Evolutionary conservation across 139 green algal species (phyloP), one percentile per base, ranked within the genome.

Genomic region (Chlorella sp.): DNA sequence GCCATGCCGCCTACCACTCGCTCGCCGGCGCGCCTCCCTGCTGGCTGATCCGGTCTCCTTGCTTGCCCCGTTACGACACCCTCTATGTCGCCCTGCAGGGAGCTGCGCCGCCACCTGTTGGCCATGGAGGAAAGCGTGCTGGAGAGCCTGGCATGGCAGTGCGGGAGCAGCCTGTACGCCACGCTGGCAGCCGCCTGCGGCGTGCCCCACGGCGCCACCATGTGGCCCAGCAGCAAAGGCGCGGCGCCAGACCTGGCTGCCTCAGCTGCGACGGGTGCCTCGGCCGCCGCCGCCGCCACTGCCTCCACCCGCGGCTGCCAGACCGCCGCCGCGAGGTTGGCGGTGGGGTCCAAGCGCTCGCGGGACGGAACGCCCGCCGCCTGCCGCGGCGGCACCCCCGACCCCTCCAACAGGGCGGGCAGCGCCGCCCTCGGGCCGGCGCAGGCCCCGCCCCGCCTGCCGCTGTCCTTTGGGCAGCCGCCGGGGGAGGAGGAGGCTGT

Each of bases 21-120:
- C 59, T 66, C 2, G 3, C 61, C 35, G 8, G 2, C 61, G 17
- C 17, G 36, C 12, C 17, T 8, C n/a, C 25, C 64, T 56, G 36
- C n/a, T 58, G 27, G 11, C 41, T 45, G 38, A n/a, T 29, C 2
- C 29, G 29, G 27, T 31, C 23, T 33, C 8, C 33, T 15, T 65
- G n/a, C n/a, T n/a, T n/a, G n/a, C n/a, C n/a, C n/a, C n/a, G n/a
- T n/a, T n/a, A n/a, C n/a, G n/a, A n/a, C 11, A 11, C n/a, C n/a
- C n/a, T n/a, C 14, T 27, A 46, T 21, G 38, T 29, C 25, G 17
- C 5, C 53, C 2, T 63, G 69, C 46, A 80, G 80, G 31, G 90
- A 94, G 56, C 67, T 96, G 11, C 90, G 91, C 74, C 84, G 86
- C 11, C 91, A 96, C 80, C 61, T 96, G 60, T 87, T 89, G 59